Evolutionary conservation across 1,284 basidiomycete species (phyloP).

Genomic region (Ustilago hordei): DNA sequence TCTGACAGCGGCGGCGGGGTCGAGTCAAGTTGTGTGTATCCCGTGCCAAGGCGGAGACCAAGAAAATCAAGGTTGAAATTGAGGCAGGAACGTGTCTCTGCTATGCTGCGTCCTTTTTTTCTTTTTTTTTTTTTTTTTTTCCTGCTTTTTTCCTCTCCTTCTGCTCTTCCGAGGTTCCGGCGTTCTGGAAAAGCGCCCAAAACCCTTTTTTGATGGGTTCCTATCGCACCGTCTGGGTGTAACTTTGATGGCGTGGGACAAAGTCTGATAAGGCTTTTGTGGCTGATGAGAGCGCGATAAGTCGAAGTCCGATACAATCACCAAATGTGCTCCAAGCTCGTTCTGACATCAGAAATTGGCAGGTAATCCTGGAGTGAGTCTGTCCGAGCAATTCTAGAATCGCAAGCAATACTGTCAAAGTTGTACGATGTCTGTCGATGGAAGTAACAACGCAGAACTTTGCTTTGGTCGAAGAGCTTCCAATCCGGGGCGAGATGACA

Average conservation of each 20-base stretch:
- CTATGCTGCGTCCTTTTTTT: neutral
- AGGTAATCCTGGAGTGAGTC: neutral
- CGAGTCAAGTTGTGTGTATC: slow-evolving; percentile 3
- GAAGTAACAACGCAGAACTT: neutral
- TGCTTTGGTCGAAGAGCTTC: neutral
- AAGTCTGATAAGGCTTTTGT: slow-evolving; percentile 5
- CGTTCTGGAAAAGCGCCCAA: neutral
- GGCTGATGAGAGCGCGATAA: neutral
- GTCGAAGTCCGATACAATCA: neutral
- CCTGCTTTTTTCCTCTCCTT: neutral
- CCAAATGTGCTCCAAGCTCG: neutral
- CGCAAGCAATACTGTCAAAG: neutral
- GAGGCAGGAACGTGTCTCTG: slow-evolving; percentile 3
- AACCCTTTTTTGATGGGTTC: neutral
- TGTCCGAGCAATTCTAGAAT: neutral
- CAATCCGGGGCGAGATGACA: neutral
- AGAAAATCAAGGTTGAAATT: neutral
- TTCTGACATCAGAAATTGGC: neutral
- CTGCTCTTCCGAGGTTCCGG: neutral
- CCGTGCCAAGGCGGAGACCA: neutral
- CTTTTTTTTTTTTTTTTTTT: slow-evolving; percentile 1
- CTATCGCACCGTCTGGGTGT: neutral
- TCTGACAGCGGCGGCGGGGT: neutral
- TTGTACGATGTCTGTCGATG: neutral
- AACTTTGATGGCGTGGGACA: slow-evolving; percentile 3